phyloP scores from a whole-genome alignment of 2,329 filamentous ascomycete species.

The Penicillium hesseltinei region DNA sequence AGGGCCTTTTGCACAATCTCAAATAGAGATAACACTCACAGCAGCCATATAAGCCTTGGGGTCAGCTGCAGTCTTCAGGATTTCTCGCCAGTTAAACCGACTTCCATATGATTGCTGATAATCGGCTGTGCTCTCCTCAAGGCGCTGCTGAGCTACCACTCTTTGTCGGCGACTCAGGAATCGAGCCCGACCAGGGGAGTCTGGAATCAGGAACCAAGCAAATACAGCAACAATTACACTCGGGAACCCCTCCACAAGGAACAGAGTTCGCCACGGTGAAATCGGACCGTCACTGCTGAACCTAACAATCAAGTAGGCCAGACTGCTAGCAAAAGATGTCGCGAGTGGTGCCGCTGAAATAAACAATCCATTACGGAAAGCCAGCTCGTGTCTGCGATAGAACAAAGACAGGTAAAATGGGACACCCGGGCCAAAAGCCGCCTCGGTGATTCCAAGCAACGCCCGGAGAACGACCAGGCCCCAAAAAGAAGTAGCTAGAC shows the following conservation, averaged over 20 bases:
- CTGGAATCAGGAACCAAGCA: conserved; percentile 74
- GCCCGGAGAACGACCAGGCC: conserved; percentile 49
- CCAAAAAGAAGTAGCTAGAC: conserved; percentile 61
- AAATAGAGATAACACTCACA: conserved; percentile 32
- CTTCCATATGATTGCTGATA: conserved; percentile 30
- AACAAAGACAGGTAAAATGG: conserved; percentile 66
- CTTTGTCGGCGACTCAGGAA: conserved; percentile 65
- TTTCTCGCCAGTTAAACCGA: conserved; percentile 55
- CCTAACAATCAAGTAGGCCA: conserved; percentile 74
- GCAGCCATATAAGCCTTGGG: conserved; percentile 73
- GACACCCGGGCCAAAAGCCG: conserved; percentile 62
- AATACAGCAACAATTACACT: conserved; percentile 71
- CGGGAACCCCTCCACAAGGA: conserved; percentile 81
- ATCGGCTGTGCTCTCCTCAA: conserved; percentile 53
- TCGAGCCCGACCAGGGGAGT: conserved; percentile 65
- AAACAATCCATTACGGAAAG: conserved; percentile 81
- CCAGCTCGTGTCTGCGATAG: conserved; percentile 68
- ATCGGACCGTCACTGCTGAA: conserved; percentile 65
- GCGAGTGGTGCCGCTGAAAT: conserved; percentile 69
- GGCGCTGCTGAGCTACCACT: conserved; percentile 68
- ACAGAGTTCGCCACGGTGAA: conserved; percentile 80
- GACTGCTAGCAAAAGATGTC: conserved; percentile 68
- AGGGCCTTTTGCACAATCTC: neutral
- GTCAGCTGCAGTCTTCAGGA: conserved; percentile 60
- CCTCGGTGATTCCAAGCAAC: conserved; percentile 57